Evolutionary conservation across 1,139 yeast genomes (phyloP).

Genomic region (Magnusiomyces ingens): DNA sequence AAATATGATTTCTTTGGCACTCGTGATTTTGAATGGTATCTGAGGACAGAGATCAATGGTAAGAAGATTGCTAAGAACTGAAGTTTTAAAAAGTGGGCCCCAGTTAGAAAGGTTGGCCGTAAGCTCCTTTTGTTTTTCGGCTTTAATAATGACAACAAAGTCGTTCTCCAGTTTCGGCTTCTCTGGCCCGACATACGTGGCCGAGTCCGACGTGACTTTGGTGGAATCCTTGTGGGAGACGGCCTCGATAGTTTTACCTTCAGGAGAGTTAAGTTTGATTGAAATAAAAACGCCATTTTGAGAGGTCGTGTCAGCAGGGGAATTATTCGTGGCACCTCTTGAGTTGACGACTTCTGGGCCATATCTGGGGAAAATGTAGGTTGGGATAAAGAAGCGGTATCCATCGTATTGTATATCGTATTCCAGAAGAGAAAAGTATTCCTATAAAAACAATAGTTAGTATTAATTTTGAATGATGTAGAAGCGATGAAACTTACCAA

Average conservation of each 20-base stretch:
- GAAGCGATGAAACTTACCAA: neutral
- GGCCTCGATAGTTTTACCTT: neutral
- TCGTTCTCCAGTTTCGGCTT: neutral
- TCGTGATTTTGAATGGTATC: neutral
- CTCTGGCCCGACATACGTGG: slow-evolving; percentile 3
- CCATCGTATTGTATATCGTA: slow-evolving; percentile 12
- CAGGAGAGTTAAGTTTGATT: neutral
- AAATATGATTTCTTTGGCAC: slow-evolving; percentile 11
- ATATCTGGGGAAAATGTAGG: slow-evolving; percentile 7
- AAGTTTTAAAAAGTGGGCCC: neutral
- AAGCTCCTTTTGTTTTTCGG: neutral
- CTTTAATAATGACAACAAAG: slow-evolving; percentile 7
- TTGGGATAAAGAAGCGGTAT: slow-evolving; percentile 9
- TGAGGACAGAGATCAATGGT: slow-evolving; percentile 7
- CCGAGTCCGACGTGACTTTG: neutral
- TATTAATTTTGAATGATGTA: no score
- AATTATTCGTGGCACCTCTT: neutral
- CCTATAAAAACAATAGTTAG: no score
- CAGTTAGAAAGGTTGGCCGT: slow-evolving; percentile 5
- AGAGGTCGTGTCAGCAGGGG: neutral
- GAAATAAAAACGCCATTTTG: slow-evolving; percentile 6
- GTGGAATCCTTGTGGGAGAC: slow-evolving; percentile 8
- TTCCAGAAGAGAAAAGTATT: slow-evolving; percentile 7
- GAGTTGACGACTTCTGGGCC: neutral
- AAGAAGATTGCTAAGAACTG: slow-evolving; percentile 8